Evolutionary conservation across 2,329 filamentous ascomycete genomes (phyloP).

Genomic region (Penicillium rolfsii): DNA sequence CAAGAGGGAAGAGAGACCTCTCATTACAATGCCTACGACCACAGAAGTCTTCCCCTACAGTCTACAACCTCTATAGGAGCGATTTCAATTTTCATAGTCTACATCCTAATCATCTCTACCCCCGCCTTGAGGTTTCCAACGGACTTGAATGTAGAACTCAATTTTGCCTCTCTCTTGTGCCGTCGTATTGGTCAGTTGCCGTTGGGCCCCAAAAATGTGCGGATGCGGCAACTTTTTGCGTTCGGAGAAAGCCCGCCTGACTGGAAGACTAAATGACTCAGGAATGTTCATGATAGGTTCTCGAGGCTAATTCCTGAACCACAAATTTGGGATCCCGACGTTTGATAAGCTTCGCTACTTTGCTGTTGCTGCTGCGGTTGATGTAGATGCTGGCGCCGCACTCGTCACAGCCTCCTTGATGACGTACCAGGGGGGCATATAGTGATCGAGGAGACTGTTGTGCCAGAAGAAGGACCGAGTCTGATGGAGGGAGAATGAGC

Average conservation of each 20-base stretch:
- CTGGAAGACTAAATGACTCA: background rate
- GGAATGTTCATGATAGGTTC: background rate
- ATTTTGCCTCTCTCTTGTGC: conserved; percentile 2
- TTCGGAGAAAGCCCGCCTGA: conserved; percentile 3
- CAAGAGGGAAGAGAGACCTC: background rate
- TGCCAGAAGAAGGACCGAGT: background rate
- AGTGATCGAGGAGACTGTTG: background rate
- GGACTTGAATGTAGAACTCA: background rate
- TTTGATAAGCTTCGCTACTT: background rate
- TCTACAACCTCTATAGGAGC: background rate
- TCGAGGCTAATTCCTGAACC: background rate
- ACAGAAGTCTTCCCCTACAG: background rate
- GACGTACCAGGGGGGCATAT: conserved; percentile 9
- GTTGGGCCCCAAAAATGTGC: conserved; percentile 11
- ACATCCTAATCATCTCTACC: background rate
- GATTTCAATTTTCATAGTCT: background rate
- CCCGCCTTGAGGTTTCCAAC: no score
- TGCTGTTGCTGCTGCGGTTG: background rate
- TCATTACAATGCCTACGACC: no score
- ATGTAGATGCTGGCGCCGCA: background rate
- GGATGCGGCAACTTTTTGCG: conserved; percentile 13
- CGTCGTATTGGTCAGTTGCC: background rate
- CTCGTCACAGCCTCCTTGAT: conserved; percentile 15
- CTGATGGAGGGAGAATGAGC: background rate
- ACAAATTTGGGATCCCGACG: background rate